phyloP scores from a whole-genome alignment of 1,139 yeast species.

The Sugiyamaella grinbergsii region DNA sequence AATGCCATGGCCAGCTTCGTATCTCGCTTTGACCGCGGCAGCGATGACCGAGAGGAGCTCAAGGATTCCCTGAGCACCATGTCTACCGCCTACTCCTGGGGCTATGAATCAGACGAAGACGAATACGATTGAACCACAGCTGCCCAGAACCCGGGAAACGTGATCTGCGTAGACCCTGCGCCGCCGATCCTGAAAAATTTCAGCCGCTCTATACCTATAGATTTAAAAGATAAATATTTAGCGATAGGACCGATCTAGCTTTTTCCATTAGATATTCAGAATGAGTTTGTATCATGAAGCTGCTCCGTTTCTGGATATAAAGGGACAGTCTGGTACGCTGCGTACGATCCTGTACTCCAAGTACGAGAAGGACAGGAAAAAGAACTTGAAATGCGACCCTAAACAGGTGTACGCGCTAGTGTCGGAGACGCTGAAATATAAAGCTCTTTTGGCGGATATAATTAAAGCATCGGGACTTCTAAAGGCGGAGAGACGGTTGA shows the following conservation, averaged over 20 bases:
- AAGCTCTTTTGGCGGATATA: slow-evolving; percentile 59
- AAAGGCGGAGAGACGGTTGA: slow-evolving; percentile 51
- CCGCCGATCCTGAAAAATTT: slow-evolving; percentile 14
- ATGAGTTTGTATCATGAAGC: slow-evolving; percentile 45
- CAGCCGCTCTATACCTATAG: slow-evolving; percentile 8
- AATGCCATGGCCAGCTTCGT: slow-evolving; percentile 53
- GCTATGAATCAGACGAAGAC: slow-evolving; percentile 52
- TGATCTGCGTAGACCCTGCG: slow-evolving; percentile 5
- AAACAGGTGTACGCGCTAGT: slow-evolving; percentile 85
- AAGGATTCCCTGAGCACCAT: slow-evolving; percentile 56
- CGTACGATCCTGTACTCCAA: slow-evolving; percentile 68
- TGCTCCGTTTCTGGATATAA: slow-evolving; percentile 43
- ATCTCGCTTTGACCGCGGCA: slow-evolving; percentile 45
- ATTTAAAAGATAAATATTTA: not conserved
- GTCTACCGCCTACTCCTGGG: slow-evolving; percentile 58
- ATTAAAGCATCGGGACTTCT: slow-evolving; percentile 66
- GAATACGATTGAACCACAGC: slow-evolving; percentile 11
- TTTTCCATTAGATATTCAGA: too few relatives aligned
- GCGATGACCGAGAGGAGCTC: slow-evolving; percentile 64
- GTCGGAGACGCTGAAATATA: slow-evolving; percentile 71
- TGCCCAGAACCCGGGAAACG: too few relatives aligned
- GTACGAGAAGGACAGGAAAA: slow-evolving; percentile 41
- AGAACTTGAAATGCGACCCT: slow-evolving; percentile 59
- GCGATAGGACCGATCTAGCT: too few relatives aligned
- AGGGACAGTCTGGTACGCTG: slow-evolving; percentile 57